Percentiles rank a stretch among this genome's conserved stretches.
phyloP scores from a whole-genome alignment of 129 eudicot genomes.

The Saussurea involucrata region DNA sequence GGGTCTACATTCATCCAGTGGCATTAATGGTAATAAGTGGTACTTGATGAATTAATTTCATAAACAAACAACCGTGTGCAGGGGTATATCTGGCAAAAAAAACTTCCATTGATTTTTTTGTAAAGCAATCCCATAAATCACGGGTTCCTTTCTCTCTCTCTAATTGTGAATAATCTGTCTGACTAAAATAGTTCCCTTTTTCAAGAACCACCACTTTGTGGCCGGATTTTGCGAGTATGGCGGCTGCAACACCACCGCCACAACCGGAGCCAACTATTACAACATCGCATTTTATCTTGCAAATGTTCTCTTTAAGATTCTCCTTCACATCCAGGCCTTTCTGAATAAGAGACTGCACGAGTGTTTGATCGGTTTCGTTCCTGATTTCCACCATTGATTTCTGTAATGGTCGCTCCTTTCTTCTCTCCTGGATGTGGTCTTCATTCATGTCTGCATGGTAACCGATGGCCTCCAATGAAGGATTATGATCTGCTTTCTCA shows the following conservation, averaged over 20 bases:
- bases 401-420: conserved; percentile 52
- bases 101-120: too few species aligned
- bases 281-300: conserved; percentile 66
- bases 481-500: conserved; percentile 45
- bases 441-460: conserved; percentile 36
- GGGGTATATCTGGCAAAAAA: too few species aligned
- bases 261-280: conserved; percentile 90
- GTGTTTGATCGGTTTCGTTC: conserved; percentile 45
- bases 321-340: conserved; percentile 60
- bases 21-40: too few species aligned
- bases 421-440: conserved; percentile 2
- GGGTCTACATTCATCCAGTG: too few species aligned
- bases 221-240: conserved; percentile 66
- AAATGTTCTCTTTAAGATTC: conserved; percentile 31
- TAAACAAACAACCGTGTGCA: too few species aligned
- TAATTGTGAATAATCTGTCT: conserved; percentile 55
- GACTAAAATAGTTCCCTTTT: conserved; percentile 72
- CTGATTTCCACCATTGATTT: conserved; percentile 69
- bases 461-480: conserved; percentile 70
- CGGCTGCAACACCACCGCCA: conserved; percentile 95
- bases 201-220: conserved; percentile 80
- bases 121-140: too few species aligned
- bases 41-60: too few species aligned
- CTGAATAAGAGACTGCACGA: conserved; percentile 40
- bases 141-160: too few species aligned